phyloP scores from a whole-genome alignment of 1,284 basidiomycete species.

The Fomitopsis betulina region DNA sequence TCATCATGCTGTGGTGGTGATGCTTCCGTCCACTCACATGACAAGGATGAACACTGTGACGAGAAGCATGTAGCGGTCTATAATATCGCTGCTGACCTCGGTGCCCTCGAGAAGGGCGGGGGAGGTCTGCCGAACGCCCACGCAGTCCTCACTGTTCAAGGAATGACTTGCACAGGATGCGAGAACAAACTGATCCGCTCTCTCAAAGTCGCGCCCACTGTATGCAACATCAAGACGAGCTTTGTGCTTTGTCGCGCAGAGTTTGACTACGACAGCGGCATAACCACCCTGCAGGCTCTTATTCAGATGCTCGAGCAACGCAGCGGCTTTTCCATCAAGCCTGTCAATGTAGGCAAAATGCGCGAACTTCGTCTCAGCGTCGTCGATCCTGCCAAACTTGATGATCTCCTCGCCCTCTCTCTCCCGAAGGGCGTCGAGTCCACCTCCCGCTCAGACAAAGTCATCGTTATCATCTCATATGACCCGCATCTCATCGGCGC shows the following conservation, averaged over 20 bases:
- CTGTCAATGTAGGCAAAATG: conserved; percentile 15
- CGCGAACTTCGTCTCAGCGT: conserved; percentile 19
- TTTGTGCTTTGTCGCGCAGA: conserved; percentile 29
- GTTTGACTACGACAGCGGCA: conserved; percentile 24
- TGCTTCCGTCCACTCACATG: not conserved
- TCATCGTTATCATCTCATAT: conserved; percentile 16
- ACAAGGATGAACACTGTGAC: not conserved
- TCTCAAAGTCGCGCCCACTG: conserved; percentile 17
- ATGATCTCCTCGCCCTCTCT: conserved; percentile 12
- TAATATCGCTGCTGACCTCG: conserved; percentile 8
- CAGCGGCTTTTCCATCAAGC: conserved; percentile 25
- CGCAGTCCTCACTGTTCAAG: conserved; percentile 24
- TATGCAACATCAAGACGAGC: conserved; percentile 28
- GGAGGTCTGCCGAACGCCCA: conserved; percentile 8
- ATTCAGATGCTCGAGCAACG: conserved; percentile 25
- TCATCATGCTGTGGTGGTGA: conserved; percentile 17
- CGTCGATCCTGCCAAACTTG: conserved; percentile 10
- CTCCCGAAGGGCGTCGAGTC: conserved; percentile 20
- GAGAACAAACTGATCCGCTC: conserved; percentile 28
- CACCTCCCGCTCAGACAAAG: conserved; percentile 14
- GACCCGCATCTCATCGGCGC: conserved; percentile 23
- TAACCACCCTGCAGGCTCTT: conserved; percentile 17
- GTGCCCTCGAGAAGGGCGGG: conserved; percentile 11
- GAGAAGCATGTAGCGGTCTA: conserved; percentile 8
- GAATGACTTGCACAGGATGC: conserved; percentile 31